Conservation (phyloP, 768 basidiomycete species). For the Holtermanniella nyarrowii region DNA sequence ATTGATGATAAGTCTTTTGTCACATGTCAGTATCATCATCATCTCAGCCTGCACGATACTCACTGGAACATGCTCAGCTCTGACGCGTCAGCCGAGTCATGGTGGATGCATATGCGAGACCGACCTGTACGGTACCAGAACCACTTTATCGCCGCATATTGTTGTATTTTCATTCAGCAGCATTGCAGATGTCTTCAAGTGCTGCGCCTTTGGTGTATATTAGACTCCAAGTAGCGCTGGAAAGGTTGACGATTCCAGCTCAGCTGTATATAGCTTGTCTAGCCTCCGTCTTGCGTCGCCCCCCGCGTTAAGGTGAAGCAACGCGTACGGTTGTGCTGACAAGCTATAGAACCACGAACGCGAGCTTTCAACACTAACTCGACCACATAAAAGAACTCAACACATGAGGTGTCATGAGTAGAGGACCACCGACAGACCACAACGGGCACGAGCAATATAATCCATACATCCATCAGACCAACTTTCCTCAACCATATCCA, state of each 20-base stretch:
- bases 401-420: neutral
- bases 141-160: conserved; percentile 56
- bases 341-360: no score
- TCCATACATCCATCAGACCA: neutral
- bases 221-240: no score
- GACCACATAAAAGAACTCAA: no score
- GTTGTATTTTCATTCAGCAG: conserved; percentile 52
- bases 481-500: no score
- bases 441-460: neutral
- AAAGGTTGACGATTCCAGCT: no score
- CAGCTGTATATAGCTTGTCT: no score
- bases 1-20: conserved; percentile 67
- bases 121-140: conserved; percentile 70
- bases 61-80: conserved; percentile 46
- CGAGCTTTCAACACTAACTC: no score
- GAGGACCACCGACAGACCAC: neutral
- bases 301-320: no score
- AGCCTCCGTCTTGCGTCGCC: no score
- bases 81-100: neutral
- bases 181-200: neutral
- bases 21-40: neutral
- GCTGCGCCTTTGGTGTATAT: no score
- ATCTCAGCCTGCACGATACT: conserved; percentile 1
- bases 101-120: conserved; percentile 39
- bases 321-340: no score